Evolutionary conservation across 2,329 filamentous ascomycete species (phyloP).

Genomic region (Hortaea werneckii): DNA sequence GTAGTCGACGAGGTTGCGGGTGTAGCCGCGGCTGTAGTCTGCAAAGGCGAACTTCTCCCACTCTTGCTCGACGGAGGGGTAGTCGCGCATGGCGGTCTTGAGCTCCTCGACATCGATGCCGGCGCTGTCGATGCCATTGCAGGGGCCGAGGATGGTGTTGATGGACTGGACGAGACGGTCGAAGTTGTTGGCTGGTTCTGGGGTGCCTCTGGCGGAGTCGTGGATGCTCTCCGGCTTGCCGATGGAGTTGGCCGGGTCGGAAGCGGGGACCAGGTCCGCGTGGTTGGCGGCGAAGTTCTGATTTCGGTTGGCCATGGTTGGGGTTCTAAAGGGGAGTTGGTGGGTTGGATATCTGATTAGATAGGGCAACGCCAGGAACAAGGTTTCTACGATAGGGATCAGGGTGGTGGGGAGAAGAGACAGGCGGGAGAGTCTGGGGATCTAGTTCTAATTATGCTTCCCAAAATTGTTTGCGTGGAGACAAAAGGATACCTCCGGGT

Average conservation of each 20-base stretch:
- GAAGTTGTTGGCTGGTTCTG: conserved; percentile 15
- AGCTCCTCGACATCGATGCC: conserved; percentile 69
- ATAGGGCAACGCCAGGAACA: too few relatives aligned
- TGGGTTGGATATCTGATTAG: too few relatives aligned
- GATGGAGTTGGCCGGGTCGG: neutral
- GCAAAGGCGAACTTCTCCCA: conserved; percentile 68
- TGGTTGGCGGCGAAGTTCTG: neutral
- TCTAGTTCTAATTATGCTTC: too few relatives aligned
- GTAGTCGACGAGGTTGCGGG: conserved; percentile 79
- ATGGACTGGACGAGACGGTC: conserved; percentile 38
- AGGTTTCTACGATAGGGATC: too few relatives aligned
- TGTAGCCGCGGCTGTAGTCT: conserved; percentile 64
- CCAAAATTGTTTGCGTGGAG: too few relatives aligned
- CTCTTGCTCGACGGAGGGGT: conserved; percentile 56
- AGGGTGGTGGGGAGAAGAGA: too few relatives aligned
- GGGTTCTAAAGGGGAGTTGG: neutral
- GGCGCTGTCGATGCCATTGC: conserved; percentile 69
- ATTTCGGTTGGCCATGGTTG: neutral
- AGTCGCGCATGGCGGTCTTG: conserved; percentile 61
- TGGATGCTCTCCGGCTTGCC: conserved; percentile 12
- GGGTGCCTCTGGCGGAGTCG: conserved; percentile 19
- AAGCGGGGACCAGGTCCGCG: neutral
- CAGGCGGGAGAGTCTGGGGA: too few relatives aligned
- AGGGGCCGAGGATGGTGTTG: conserved; percentile 64
- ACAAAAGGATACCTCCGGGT: too few relatives aligned